Base-by-base conservation (phyloP, 2,329 filamentous ascomycete species). In the Colletotrichum chlorophyti region DNA sequence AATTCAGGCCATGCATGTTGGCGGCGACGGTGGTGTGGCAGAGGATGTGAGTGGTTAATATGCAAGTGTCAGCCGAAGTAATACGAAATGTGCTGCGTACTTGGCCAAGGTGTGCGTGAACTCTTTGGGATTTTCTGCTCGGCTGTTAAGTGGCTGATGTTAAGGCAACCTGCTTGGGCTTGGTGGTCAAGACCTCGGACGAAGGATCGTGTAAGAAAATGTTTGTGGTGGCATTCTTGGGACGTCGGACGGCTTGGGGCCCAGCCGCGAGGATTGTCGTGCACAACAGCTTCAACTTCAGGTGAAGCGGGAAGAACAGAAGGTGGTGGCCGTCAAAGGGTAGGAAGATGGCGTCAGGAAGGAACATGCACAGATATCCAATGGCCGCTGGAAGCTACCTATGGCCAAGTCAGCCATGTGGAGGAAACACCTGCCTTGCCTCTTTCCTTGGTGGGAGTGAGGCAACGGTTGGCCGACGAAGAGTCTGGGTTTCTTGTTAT, bases 21-120 rank as follows among this genome's bases (percentile, higher is more conserved):
- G 37, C 21, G 26, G 17, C 7, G 14, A 11, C 15, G 35, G 15
- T 35, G 49, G 32, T 40, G 57, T 40, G 57, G 43, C 14, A 46
- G 8, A 23, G 21, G 12, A 26, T 47, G 8, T 40, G 10, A 35
- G 52, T 60, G 52, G 57, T 15, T n/a, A 21, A 6, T n/a, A 46
- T 57, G 52, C 32, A 57, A 24, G 43, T 57, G 51, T 57, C 57
- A 60, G 57, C 57, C 50, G 52, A 45, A 45, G 57, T 14, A 40
- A 57, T 45, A 50, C 38, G 38, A 57, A 41, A 17, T 50, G 55
- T 40, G 57, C 43, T 46, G 52, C 29, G 32, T 11, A 40, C 55
- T 49, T n/a, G n/a, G 29, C 34, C 49, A 31, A n/a, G 35, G 37
- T 42, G 15, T 29, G 46, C 34, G 43, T 29, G 41, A 15, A 24